Conservation (phyloP, 169 alveolate species). For the Eimeria maxima region DNA sequence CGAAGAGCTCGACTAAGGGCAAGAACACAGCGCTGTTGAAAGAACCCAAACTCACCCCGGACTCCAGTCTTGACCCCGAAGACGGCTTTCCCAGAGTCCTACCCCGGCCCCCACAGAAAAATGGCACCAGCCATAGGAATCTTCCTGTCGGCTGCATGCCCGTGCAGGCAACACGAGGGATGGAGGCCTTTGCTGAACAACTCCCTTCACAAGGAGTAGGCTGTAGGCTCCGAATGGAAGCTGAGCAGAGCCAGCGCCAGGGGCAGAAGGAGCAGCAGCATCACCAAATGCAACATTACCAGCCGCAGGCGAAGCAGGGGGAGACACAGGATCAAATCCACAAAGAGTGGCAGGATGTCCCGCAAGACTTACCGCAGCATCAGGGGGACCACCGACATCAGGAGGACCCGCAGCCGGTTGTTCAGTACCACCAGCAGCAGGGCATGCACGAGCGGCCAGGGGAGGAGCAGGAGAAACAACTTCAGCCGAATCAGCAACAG, state of each 20-base stretch:
- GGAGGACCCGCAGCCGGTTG: neutral
- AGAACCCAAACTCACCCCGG: neutral
- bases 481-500: neutral
- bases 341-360: neutral
- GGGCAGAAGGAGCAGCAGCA: neutral
- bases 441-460: neutral
- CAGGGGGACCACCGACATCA: neutral
- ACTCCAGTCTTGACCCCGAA: neutral
- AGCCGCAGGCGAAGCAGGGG: neutral
- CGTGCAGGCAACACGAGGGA: constrained; percentile 8
- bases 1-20: neutral
- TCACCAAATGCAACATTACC: neutral
- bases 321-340: neutral
- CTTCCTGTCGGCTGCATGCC: constrained; percentile 38
- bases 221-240: constrained; percentile 31
- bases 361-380: neutral
- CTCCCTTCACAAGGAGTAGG: constrained; percentile 9
- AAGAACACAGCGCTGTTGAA: neutral
- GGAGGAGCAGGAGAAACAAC: neutral
- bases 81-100: neutral
- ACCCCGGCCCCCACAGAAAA: neutral
- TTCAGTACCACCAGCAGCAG: neutral
- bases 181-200: neutral
- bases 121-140: neutral
- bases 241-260: neutral